A percentile compares a stretch with the other conserved stretches of the same genome.
Evolutionary conservation across 345 rosid species (phyloP).

Genomic region (Physaria fendleri): DNA sequence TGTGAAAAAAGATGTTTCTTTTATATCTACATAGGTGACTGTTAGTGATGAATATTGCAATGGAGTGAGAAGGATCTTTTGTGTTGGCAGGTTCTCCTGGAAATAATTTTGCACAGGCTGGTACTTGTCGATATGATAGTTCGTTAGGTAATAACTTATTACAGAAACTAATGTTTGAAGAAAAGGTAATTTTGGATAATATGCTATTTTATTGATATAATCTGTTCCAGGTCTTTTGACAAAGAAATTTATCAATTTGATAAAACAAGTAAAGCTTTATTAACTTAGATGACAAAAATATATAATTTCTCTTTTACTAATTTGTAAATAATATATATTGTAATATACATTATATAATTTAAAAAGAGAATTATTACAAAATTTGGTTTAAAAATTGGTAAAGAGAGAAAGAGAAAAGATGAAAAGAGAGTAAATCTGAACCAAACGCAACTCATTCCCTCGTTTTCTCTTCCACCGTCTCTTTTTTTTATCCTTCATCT

Average conservation of each 20-base stretch:
- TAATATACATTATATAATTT: not conserved
- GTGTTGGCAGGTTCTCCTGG: constrained; percentile 84
- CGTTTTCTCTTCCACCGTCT: constrained; percentile 47
- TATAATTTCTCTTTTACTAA: not conserved
- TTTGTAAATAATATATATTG: not conserved
- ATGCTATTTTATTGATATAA: not conserved
- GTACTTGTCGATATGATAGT: constrained; percentile 98
- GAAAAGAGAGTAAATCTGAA: constrained; percentile 65
- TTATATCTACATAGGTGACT: too few relatives aligned
- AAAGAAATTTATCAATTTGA: constrained; percentile 93
- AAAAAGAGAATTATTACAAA: not conserved
- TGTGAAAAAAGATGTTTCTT: too few relatives aligned
- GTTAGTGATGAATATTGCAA: not conserved
- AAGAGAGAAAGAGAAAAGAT: not conserved
- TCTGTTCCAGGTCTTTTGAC: constrained; percentile 77
- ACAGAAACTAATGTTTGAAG: not conserved
- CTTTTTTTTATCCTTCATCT: constrained; percentile 28
- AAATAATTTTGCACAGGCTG: constrained; percentile 64
- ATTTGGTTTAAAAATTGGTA: not conserved
- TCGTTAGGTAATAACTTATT: constrained; percentile 62
- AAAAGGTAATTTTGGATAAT: not conserved
- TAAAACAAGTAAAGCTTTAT: constrained; percentile 56
- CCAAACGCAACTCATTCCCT: constrained; percentile 66
- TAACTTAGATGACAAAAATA: not conserved
- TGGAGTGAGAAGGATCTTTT: constrained; percentile 23